Percentiles rank a stretch among this genome's conserved stretches.
Evolutionary conservation across 2,329 filamentous ascomycete species (phyloP).

Genomic region (Venturia carpophila): DNA sequence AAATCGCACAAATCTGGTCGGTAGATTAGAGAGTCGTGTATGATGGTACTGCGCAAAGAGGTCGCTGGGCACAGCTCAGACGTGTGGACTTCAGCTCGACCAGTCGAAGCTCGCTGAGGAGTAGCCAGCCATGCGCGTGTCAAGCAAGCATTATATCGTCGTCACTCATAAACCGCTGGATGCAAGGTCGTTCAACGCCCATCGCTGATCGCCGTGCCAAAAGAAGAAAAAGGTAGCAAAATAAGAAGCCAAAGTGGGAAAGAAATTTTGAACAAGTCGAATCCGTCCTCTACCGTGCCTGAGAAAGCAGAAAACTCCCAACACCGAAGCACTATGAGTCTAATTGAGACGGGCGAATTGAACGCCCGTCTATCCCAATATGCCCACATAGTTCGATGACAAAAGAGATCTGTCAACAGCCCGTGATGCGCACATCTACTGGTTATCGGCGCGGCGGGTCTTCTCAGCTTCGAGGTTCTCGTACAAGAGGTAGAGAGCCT

Average conservation of each 20-base stretch:
- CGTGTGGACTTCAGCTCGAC: not conserved
- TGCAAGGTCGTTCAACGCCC: constrained; percentile 6
- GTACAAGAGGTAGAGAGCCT: constrained; percentile 89
- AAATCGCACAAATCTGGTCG: not conserved
- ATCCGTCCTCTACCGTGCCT: not conserved
- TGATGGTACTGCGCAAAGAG: constrained; percentile 5
- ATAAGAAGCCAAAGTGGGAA: constrained; percentile 1
- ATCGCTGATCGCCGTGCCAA: constrained; percentile 12
- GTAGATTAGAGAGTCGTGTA: constrained; percentile 10
- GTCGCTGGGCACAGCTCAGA: constrained; percentile 1
- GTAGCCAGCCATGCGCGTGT: not conserved
- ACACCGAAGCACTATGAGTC: constrained; percentile 3
- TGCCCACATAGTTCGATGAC: constrained; percentile 10
- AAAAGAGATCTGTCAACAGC: constrained; percentile 1
- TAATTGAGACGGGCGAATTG: constrained; percentile 2
- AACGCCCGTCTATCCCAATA: constrained; percentile 9
- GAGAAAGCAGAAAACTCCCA: constrained; percentile 8
- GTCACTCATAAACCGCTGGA: constrained; percentile 7
- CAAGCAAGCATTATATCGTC: constrained; percentile 14
- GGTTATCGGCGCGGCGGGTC: constrained; percentile 60
- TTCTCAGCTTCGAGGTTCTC: constrained; percentile 99
- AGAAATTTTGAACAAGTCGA: constrained; percentile 1
- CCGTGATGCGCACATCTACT: not conserved
- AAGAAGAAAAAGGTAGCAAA: constrained; percentile 11
- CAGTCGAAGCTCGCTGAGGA: not conserved